A percentile compares a stretch with the other conserved stretches of the same genome.
Conservation (phyloP, 257 asterid species). For the Jacaranda mimosifolia region DNA sequence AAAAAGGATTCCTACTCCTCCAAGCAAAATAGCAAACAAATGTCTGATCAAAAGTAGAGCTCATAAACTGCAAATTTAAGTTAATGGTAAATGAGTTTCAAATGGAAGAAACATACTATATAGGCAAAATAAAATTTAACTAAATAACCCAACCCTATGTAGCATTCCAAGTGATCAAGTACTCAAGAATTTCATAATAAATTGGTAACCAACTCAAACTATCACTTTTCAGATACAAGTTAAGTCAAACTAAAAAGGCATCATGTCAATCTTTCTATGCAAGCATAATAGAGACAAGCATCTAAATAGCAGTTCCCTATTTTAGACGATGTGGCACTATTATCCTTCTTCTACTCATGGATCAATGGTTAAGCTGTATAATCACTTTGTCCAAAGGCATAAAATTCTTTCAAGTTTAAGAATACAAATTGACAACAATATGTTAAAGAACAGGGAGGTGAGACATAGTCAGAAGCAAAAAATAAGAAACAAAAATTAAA, state of each 20-base stretch:
- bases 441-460: too few species aligned
- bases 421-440: too few species aligned
- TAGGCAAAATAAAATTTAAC: neutral
- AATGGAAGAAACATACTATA: neutral
- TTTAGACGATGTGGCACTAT: too few species aligned
- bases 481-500: too few species aligned
- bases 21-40: constrained; percentile 54
- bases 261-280: neutral
- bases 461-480: too few species aligned
- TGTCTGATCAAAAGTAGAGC: constrained; percentile 61
- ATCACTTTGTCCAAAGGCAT: too few species aligned
- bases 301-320: neutral
- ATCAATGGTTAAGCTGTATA: too few species aligned
- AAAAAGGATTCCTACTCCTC: constrained; percentile 71
- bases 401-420: too few species aligned
- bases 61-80: constrained; percentile 44
- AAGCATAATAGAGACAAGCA: neutral
- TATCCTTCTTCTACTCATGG: too few species aligned
- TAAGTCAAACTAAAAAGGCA: neutral
- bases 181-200: neutral
- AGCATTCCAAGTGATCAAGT: neutral
- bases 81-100: neutral
- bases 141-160: neutral
- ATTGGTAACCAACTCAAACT: neutral
- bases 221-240: constrained; percentile 33